A percentile compares a stretch with the other conserved stretches of the same genome.
Conservation (phyloP, 2,329 filamentous ascomycete species). For the Ceratocystiopsis minuta region DNA sequence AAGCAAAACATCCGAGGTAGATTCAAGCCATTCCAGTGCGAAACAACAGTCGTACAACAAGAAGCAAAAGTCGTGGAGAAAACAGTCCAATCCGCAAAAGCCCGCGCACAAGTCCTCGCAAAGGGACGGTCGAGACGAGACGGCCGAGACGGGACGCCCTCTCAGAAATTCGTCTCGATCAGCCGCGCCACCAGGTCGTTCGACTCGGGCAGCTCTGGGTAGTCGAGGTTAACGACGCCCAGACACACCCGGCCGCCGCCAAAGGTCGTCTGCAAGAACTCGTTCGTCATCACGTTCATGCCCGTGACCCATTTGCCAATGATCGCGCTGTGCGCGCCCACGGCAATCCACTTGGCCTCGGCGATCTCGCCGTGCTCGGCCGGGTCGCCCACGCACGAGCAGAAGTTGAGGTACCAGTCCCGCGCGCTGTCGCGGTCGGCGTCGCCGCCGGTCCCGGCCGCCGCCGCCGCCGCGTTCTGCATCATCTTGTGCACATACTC, state of each 20-base stretch:
- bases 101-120: too few species aligned
- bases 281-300: conserved; percentile 22
- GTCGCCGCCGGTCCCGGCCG: conserved; percentile 9
- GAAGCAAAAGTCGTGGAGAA: too few species aligned
- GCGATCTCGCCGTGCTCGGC: conserved; percentile 19
- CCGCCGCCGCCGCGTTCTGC: conserved; percentile 13
- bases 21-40: too few species aligned
- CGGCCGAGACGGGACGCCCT: too few species aligned
- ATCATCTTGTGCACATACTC: conserved; percentile 20
- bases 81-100: too few species aligned
- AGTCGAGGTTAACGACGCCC: conserved; percentile 14
- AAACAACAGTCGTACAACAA: too few species aligned
- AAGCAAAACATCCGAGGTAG: too few species aligned
- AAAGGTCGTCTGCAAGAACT: conserved; percentile 13
- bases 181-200: conserved; percentile 22
- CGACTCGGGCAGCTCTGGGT: conserved; percentile 16
- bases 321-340: conserved; percentile 23
- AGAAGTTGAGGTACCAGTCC: conserved; percentile 19
- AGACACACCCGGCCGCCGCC: conserved; percentile 12
- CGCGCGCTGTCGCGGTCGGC: conserved; percentile 10
- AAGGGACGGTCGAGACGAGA: too few species aligned
- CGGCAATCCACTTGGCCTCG: conserved; percentile 24
- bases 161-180: conserved; percentile 21
- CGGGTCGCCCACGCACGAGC: conserved; percentile 22
- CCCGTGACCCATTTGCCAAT: conserved; percentile 23